phyloP scores from a whole-genome alignment of 2,329 filamentous ascomycete genomes.

The Stemphylium lycopersici region DNA sequence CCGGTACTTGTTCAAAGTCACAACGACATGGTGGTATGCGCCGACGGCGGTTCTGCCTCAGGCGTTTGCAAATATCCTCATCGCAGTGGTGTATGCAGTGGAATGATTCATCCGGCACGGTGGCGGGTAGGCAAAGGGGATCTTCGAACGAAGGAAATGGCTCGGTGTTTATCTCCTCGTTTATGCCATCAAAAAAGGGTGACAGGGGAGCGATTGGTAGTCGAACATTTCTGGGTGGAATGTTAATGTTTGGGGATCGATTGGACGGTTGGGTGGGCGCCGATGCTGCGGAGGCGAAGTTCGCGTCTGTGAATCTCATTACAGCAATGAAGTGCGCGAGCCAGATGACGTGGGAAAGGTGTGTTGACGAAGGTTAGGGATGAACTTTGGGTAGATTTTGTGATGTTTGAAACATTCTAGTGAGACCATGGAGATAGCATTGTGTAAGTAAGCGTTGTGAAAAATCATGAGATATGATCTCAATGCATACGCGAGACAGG shows the following conservation, averaged over 20 bases:
- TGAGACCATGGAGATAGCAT: too few relatives aligned
- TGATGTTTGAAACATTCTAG: too few relatives aligned
- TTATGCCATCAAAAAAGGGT: slow-evolving; percentile 7
- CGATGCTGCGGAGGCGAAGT: background rate
- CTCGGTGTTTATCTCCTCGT: slow-evolving; percentile 5
- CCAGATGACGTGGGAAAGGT: background rate
- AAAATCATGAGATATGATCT: too few relatives aligned
- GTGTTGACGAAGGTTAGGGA: background rate
- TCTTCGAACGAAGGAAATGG: slow-evolving; percentile 6
- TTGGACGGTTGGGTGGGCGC: background rate
- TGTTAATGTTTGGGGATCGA: background rate
- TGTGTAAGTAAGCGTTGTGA: too few relatives aligned
- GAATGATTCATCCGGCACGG: background rate
- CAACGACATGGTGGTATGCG: background rate
- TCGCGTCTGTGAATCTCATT: slow-evolving; percentile 1
- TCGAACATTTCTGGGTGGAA: background rate
- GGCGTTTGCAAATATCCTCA: background rate
- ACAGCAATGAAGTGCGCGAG: background rate
- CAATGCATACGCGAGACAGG: too few relatives aligned
- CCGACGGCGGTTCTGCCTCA: background rate
- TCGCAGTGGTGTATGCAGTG: slow-evolving; percentile 2
- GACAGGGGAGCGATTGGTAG: slow-evolving; percentile 5
- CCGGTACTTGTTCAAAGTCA: too few relatives aligned
- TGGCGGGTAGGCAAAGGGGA: background rate
- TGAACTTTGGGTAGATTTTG: too few relatives aligned